Base-by-base conservation (phyloP, 768 basidiomycete species). In the Hypsizygus marmoreus region DNA sequence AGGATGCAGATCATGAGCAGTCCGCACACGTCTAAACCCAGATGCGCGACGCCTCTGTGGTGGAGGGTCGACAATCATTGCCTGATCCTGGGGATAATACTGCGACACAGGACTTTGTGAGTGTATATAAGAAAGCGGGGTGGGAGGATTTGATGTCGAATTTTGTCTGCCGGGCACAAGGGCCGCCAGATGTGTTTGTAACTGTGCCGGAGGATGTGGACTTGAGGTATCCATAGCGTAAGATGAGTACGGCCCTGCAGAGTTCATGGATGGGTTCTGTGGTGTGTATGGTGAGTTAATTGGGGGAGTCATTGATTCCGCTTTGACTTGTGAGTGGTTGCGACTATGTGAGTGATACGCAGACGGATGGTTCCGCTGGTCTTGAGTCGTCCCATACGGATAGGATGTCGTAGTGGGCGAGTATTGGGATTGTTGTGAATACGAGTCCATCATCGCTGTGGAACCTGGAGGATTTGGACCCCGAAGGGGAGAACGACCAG, bases 11-110 rank as follows among this genome's bases (percentile, higher is more conserved):
- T 97, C 94, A 49, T 81, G 78, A 53, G 69, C 72, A 55, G 86
- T 86, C 50, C 86, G 81, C 13, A 97, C 80, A 49, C 88, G 77
- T 60, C 87, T 80, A 61, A 95, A 87, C 16, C 90, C 95, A 45
- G 80, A 76, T 7, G 84, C 77, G 26, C 88, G 78, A 58, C 85
- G 78, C 63, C 81, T 84, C 50, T 79, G 80, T 50, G 65, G 77
- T 45, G 75, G 72, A 20, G 55, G 60, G 61, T 90, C 89, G n/a
- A 91, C 81, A 32, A 73, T 68, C 88, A 90, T 90, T 46, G 80
- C 58, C 47, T 87, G 84, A 48, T 85, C 82, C 54, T 81, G 78
- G 13, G 80, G 63, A 53, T 82, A 85, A 50, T 80, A 80, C 32
- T 80, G 82, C 43, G 73, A 68, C 14, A 71, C 66, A 22, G 78